Percentiles rank a stretch among this genome's conserved stretches.
phyloP scores from a whole-genome alignment of 2,329 filamentous ascomycete genomes.

The Calonectria montana region DNA sequence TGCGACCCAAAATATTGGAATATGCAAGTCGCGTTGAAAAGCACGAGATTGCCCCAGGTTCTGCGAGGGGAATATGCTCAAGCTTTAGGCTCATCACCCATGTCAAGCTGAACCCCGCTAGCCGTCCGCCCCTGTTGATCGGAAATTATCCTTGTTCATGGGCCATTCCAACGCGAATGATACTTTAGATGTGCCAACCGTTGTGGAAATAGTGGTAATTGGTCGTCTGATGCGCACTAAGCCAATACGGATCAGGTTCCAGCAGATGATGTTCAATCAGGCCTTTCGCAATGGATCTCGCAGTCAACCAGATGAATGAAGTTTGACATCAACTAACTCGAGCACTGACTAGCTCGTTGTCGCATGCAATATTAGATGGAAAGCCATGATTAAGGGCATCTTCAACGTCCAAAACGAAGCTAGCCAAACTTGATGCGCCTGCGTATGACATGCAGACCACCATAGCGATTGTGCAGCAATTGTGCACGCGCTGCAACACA shows the following conservation, averaged over 20 bases:
- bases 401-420: neutral
- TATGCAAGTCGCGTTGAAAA: neutral
- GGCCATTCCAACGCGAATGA: neutral
- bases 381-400: neutral
- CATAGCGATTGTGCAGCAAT: neutral
- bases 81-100: neutral
- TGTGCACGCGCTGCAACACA: neutral
- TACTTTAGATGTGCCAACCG: neutral
- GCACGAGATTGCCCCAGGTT: neutral
- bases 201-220: neutral
- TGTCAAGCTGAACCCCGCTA: neutral
- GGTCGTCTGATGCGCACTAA: neutral
- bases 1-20: neutral
- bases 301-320: neutral
- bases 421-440: neutral
- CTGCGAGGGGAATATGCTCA: neutral
- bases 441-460: neutral
- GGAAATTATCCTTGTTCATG: neutral
- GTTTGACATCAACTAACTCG: neutral
- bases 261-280: neutral
- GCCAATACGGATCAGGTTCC: neutral
- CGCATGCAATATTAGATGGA: neutral
- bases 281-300: neutral
- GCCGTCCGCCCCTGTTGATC: neutral
- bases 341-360: too few relatives aligned